Evolutionary conservation across 495 filamentous ascomycete species (phyloP), one percentile per base, ranked within the genome.

Genomic region (Penicillium coprophilum): DNA sequence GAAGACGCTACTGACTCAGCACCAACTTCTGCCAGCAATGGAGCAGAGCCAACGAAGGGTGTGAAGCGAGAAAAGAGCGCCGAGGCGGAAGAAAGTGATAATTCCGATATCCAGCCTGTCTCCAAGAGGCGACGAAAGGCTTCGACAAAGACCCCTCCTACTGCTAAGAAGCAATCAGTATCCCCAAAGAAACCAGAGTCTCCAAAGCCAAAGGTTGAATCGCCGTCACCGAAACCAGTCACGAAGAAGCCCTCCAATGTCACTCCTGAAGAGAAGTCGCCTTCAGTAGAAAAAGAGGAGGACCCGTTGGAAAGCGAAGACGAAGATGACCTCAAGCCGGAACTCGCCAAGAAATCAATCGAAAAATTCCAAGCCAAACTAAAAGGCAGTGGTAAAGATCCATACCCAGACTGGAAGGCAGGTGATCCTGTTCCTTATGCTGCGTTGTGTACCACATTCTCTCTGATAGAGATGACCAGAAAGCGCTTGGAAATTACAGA

Each of bases 361-460:
- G 83, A 93, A 64, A 89, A 89, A 62, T 82, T 94, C n/a, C 93
- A 97, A 63, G 84, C 85, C 3, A 87, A 85, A 5, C 71, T 97
- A 31, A 79, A 82, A 44, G 81, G 78, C 20, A 80, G 74, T 50
- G 72, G 72, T 11, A 88, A 90, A 57, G 89, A 96, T 69, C 88
- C 89, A 43, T 97, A 92, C 73, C 91, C 92, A 6, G 93, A 98
- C 70, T 98, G 94, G 94, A 86, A 90, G 65, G 71, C 87, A 19
- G 92, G 91, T 31, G 83, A 89, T 40, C 90, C 92, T 27, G 90
- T 96, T 1, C 94, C 94, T 11, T 98, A 97, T 61, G 95, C 92
- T 27, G 94, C 95, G 34, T 80, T 98, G 21, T 97, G 94, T 67
- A 91, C 85, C 7, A 97, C 94, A 0, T 97, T 98, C 67, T 96